Evolutionary conservation across 2,329 filamentous ascomycete genomes (phyloP).

Genomic region (Parastagonospora avenae): DNA sequence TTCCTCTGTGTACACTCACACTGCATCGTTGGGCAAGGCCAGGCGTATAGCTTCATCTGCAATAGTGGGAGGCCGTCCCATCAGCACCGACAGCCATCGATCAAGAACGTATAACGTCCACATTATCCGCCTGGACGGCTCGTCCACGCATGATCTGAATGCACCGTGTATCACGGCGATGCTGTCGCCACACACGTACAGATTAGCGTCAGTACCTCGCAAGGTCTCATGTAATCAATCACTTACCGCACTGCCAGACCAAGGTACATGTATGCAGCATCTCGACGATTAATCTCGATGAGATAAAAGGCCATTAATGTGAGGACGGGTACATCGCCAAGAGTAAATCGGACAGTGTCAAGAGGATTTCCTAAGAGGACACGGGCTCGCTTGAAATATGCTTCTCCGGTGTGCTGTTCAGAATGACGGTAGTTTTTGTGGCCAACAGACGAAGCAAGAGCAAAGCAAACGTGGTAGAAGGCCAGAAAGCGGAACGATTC

Average conservation of each 20-base stretch:
- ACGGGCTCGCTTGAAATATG: slow-evolving; percentile 33
- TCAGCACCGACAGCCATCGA: slow-evolving; percentile 32
- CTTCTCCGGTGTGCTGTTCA: slow-evolving; percentile 25
- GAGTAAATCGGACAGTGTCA: slow-evolving; percentile 29
- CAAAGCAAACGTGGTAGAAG: slow-evolving; percentile 34
- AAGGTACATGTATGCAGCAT: slow-evolving; percentile 34
- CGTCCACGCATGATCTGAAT: slow-evolving; percentile 22
- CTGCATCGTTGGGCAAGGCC: slow-evolving; percentile 23
- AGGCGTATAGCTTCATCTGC: slow-evolving; percentile 31
- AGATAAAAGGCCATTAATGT: slow-evolving; percentile 34
- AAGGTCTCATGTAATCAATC: neutral
- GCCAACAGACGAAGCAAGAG: slow-evolving; percentile 23
- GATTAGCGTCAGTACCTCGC: slow-evolving; percentile 1
- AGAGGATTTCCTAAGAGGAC: slow-evolving; percentile 32
- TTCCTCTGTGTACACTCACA: slow-evolving; percentile 18
- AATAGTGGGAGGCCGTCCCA: slow-evolving; percentile 33
- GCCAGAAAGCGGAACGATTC: slow-evolving; percentile 26
- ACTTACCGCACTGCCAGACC: slow-evolving; percentile 24
- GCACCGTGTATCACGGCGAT: slow-evolving; percentile 33
- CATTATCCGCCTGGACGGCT: slow-evolving; percentile 24
- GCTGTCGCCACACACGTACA: neutral
- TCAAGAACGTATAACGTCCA: slow-evolving; percentile 37
- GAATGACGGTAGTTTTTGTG: slow-evolving; percentile 15
- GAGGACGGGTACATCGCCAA: slow-evolving; percentile 30
- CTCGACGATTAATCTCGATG: slow-evolving; percentile 35